Percentiles rank a stretch among this genome's conserved stretches.
These are phyloP conservation scores for Parietaria judaica DNA, from an alignment of 306 rosid species.

Conservation along the genomic window DNA sequence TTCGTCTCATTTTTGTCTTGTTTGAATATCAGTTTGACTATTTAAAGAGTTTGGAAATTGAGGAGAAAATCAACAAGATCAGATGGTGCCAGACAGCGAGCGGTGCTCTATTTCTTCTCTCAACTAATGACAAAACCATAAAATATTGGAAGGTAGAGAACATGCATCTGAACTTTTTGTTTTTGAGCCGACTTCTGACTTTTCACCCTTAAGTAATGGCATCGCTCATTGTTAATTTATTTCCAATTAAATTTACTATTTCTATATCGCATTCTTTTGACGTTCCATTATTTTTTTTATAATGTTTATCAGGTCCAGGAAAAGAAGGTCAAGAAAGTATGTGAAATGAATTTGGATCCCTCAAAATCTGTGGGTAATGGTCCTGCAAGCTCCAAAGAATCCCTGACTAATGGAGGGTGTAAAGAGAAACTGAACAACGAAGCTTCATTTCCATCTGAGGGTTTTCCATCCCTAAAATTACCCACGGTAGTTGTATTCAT, in stretches of 20 bases:
- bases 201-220: constrained; percentile 3
- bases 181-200: not conserved
- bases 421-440: constrained; percentile 29
- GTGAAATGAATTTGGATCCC: constrained; percentile 41
- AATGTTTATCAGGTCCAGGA: constrained; percentile 36
- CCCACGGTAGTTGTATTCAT: constrained; percentile 48
- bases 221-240: not conserved
- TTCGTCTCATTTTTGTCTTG: constrained; percentile 15
- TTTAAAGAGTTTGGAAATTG: constrained; percentile 72
- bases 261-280: not conserved
- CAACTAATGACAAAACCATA: constrained; percentile 67
- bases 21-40: constrained; percentile 48
- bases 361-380: constrained; percentile 39
- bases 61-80: constrained; percentile 69
- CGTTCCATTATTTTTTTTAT: not conserved
- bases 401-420: constrained; percentile 48
- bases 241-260: not conserved
- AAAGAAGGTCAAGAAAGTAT: constrained; percentile 52
- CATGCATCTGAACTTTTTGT: not conserved
- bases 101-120: constrained; percentile 58
- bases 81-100: constrained; percentile 70
- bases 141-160: constrained; percentile 62
- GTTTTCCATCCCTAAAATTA: constrained; percentile 32
- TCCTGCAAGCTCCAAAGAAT: constrained; percentile 28
- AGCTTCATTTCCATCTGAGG: constrained; percentile 29